Base-by-base conservation (phyloP, 176 grass and related monocot genomes). In the Aechmea fasciata region DNA sequence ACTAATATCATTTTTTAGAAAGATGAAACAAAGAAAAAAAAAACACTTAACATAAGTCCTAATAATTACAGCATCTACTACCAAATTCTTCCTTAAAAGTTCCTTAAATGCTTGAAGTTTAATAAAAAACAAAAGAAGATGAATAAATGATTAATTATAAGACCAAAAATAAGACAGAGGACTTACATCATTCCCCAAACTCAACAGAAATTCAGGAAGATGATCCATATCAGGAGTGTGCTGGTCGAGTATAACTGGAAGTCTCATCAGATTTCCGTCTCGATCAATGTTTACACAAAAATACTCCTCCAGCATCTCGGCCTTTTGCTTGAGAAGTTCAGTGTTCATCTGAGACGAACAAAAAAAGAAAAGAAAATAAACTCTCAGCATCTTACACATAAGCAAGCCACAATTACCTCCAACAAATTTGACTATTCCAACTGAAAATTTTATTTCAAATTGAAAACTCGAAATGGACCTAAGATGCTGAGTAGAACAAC, bases 181-280 rank as follows among this genome's bases (percentile, higher is more conserved):
- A 82, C 83, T 19, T 85, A 92, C 92, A 85, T 96, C 92, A 81
- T 92, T 91, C 51, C 71, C 85, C 62, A 92, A 73, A 79, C 81
- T 76, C 77, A 96, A 76, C 67, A 92, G 48, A 70, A 92, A 96
- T 76, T 96, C 88, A 83, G 92, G 92, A 49, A 89, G 64, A 28
- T 82, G 79, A 26, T 96, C 88, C 88, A 89, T 89, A 71, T 89
- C 92, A 79, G 92, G 92, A 69, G 80, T 84, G 74, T 96, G 85
- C 73, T 96, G 92, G 73, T 96, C 92, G 76, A 96, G 92, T 80
- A 96, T 73, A 67, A 96, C 92, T 18, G 92, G 92, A 77, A 96
- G 83, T 62, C 88, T 92, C 18, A 18, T 85, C 69, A 96, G 66
- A 50, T 91, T 89, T 17, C 92, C 88, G 19, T 83, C 79, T 81